phyloP scores from a whole-genome alignment of 139 green algal genomes.

The Bryopsis sp. region DNA sequence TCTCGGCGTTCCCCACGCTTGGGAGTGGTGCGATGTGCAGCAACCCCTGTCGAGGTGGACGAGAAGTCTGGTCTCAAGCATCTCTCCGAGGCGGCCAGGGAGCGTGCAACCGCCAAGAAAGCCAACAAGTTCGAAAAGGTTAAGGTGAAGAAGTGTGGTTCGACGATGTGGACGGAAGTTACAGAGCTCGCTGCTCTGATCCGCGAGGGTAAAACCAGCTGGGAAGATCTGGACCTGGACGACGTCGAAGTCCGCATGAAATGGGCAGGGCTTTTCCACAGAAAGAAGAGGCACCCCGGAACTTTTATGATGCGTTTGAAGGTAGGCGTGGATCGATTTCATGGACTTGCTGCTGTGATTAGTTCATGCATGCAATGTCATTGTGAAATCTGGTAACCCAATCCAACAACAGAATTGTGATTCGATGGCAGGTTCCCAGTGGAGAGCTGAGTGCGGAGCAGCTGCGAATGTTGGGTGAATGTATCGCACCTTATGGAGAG shows the following conservation, averaged over 20 bases:
- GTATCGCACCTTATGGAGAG: constrained; percentile 66
- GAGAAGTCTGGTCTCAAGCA: constrained; percentile 45
- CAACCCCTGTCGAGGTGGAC: neutral
- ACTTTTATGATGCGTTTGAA: constrained; percentile 98
- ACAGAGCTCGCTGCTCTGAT: constrained; percentile 51
- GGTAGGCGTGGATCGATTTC: constrained; percentile 29
- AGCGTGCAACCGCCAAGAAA: constrained; percentile 49
- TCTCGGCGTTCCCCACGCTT: too few relatives aligned
- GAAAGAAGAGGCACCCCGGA: constrained; percentile 78
- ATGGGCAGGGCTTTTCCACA: constrained; percentile 95
- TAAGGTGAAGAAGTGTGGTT: constrained; percentile 75
- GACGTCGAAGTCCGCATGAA: constrained; percentile 94
- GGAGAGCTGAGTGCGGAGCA: constrained; percentile 72
- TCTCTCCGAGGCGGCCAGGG: constrained; percentile 45
- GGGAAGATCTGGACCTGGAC: constrained; percentile 76
- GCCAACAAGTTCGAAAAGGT: constrained; percentile 69
- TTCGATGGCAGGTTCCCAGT: constrained; percentile 67
- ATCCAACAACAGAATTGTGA: neutral
- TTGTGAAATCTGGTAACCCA: neutral
- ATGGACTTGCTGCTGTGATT: too few relatives aligned
- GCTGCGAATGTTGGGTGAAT: constrained; percentile 52
- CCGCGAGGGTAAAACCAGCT: constrained; percentile 61
- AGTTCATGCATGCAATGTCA: too few relatives aligned
- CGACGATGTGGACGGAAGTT: constrained; percentile 62
- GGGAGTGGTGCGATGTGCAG: too few relatives aligned